phyloP scores from a whole-genome alignment of 2,329 filamentous ascomycete species.

The Chalaropsis thielavioides region DNA sequence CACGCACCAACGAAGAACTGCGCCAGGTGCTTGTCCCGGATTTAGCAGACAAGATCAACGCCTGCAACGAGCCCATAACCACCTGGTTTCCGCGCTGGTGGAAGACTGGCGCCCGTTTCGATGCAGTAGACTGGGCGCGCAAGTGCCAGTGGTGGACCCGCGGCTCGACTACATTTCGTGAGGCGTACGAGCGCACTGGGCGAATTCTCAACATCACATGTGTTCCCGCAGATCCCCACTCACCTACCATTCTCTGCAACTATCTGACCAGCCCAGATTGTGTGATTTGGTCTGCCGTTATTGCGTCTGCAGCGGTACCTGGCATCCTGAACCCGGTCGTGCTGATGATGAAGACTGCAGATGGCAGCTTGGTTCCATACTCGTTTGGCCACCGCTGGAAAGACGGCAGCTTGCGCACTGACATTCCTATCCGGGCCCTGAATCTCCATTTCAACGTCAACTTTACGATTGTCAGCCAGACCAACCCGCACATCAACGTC shows the following conservation, averaged over 20 bases:
- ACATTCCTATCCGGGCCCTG: slow-evolving; percentile 85
- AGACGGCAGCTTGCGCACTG: slow-evolving; percentile 82
- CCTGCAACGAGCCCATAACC: slow-evolving; percentile 62
- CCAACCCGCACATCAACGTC: slow-evolving; percentile 94
- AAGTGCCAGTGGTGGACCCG: slow-evolving; percentile 79
- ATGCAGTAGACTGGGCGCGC: slow-evolving; percentile 80
- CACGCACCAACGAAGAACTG: slow-evolving; percentile 81
- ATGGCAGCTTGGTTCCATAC: slow-evolving; percentile 70
- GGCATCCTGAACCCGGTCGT: slow-evolving; percentile 93
- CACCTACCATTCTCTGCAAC: slow-evolving; percentile 80
- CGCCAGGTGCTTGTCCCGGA: slow-evolving; percentile 73
- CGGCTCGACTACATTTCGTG: slow-evolving; percentile 84
- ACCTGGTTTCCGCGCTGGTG: slow-evolving; percentile 79
- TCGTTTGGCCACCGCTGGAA: slow-evolving; percentile 99
- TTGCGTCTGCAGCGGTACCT: slow-evolving; percentile 89
- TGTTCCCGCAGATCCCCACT: slow-evolving; percentile 89
- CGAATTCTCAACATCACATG: slow-evolving; percentile 92
- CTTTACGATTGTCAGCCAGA: slow-evolving; percentile 77
- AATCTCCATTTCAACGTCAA: slow-evolving; percentile 98
- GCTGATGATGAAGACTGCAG: slow-evolving; percentile 70
- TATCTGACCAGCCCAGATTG: slow-evolving; percentile 92
- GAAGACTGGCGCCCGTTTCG: slow-evolving; percentile 83
- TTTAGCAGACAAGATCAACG: slow-evolving; percentile 69
- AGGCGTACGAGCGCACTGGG: slow-evolving; percentile 87
- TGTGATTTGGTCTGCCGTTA: slow-evolving; percentile 92